A percentile compares a stretch with the other conserved stretches of the same genome.
Conservation (phyloP, 2,329 filamentous ascomycete species). For the Diatrype stigma region DNA sequence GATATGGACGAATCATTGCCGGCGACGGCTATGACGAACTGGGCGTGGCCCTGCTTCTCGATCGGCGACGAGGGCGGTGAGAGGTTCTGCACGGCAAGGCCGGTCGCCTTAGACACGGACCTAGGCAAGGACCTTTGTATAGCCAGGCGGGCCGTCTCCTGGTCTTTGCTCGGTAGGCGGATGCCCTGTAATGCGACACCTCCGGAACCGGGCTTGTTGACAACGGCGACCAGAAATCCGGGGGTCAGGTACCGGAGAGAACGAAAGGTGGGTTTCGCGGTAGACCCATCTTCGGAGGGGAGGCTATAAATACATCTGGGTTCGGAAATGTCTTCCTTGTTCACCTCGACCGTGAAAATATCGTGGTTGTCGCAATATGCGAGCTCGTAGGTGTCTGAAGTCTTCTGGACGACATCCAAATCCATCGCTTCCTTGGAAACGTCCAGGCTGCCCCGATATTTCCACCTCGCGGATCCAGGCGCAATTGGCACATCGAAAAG, state of each 20-base stretch:
- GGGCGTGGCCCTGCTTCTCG: constrained; percentile 57
- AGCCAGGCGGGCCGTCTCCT: constrained; percentile 44
- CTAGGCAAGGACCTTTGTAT: constrained; percentile 57
- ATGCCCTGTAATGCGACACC: constrained; percentile 55
- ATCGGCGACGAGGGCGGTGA: constrained; percentile 47
- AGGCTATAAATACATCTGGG: constrained; percentile 55
- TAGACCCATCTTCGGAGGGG: constrained; percentile 40
- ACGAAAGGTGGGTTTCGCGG: constrained; percentile 48
- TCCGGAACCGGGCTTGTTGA: constrained; percentile 55
- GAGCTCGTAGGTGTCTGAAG: constrained; percentile 61
- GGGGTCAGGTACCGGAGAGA: constrained; percentile 56
- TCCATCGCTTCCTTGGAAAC: constrained; percentile 59
- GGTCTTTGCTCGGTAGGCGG: constrained; percentile 41
- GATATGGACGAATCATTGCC: constrained; percentile 75
- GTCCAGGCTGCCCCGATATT: constrained; percentile 45
- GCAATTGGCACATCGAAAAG: constrained; percentile 67
- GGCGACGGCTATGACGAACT: constrained; percentile 77
- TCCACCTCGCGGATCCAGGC: constrained; percentile 41
- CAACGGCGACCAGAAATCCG: constrained; percentile 52
- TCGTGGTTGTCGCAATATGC: constrained; percentile 76
- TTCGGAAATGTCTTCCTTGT: constrained; percentile 38
- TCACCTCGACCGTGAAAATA: constrained; percentile 60
- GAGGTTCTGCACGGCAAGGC: constrained; percentile 72
- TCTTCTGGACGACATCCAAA: constrained; percentile 63
- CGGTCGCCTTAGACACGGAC: constrained; percentile 68